These are phyloP conservation scores for Macadamia integrifolia DNA, from an alignment of 164 flowering plant species.

Conservation along the genomic window DNA sequence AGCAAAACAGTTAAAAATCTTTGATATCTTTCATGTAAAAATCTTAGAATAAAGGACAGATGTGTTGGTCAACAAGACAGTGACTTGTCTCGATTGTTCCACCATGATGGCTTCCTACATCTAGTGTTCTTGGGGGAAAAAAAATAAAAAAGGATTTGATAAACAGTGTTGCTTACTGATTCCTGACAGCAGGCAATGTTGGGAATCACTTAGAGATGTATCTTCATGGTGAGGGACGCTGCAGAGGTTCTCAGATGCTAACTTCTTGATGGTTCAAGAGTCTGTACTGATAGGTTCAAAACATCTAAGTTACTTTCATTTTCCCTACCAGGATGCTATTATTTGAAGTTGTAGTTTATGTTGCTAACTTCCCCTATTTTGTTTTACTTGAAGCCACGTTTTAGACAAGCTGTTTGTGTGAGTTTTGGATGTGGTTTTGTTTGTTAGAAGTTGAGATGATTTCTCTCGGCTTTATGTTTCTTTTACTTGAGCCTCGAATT, in stretches of 20 bases:
- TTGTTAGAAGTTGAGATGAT: not conserved
- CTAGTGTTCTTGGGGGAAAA: not conserved
- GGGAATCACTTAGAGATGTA: not conserved
- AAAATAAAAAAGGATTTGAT: not conserved
- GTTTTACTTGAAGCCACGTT: not conserved
- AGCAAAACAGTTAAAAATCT: too few relatives aligned
- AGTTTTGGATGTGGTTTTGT: not conserved
- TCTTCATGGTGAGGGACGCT: not conserved
- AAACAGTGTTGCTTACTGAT: too few relatives aligned
- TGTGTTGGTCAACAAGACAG: not conserved
- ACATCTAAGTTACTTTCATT: too few relatives aligned
- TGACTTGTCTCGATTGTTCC: not conserved
- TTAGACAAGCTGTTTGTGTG: not conserved
- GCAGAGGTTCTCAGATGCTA: not conserved
- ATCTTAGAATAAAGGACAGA: not conserved
- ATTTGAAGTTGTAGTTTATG: not conserved
- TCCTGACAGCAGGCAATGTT: not conserved
- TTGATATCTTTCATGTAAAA: not conserved
- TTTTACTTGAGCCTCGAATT: not conserved
- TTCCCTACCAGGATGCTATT: not conserved
- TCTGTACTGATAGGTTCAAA: not conserved
- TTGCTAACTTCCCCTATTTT: not conserved
- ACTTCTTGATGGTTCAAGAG: slow-evolving; percentile 2
- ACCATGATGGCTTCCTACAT: not conserved
- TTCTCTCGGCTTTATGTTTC: not conserved